Conservation (phyloP, 192 early-diverging fungal species). For the Podila epicladia region DNA sequence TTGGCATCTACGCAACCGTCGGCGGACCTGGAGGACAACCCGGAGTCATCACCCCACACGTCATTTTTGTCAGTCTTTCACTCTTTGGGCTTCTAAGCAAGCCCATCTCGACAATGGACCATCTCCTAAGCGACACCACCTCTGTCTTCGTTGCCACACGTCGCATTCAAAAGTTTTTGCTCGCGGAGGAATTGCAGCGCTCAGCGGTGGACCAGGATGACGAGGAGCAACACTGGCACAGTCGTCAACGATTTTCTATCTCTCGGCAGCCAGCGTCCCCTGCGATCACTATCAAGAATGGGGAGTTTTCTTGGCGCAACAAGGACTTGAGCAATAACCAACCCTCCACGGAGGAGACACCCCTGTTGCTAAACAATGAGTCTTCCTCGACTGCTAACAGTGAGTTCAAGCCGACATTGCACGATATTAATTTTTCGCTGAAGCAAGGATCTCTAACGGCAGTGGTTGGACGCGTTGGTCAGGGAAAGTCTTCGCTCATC, state of each 20-base stretch:
- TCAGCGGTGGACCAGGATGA: not conserved
- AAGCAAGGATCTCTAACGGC: slow-evolving; percentile 21
- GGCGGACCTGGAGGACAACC: slow-evolving; percentile 35
- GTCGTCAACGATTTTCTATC: slow-evolving; percentile 7
- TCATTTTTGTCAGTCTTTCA: slow-evolving; percentile 37
- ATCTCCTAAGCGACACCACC: slow-evolving; percentile 59
- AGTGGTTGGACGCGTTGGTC: slow-evolving; percentile 50
- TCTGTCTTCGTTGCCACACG: slow-evolving; percentile 65
- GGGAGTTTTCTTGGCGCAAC: slow-evolving; percentile 27
- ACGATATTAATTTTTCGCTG: slow-evolving; percentile 51
- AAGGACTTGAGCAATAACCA: not conserved
- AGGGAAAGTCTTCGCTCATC: slow-evolving; percentile 61
- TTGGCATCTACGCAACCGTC: slow-evolving; percentile 24
- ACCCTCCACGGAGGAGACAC: slow-evolving; percentile 14
- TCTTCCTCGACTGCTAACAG: not conserved
- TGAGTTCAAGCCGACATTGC: not conserved
- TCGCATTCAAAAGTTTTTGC: slow-evolving; percentile 59
- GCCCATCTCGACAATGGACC: slow-evolving; percentile 47
- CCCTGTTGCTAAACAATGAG: slow-evolving; percentile 3
- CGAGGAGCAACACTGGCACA: slow-evolving; percentile 40
- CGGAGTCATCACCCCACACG: slow-evolving; percentile 28
- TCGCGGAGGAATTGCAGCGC: slow-evolving; percentile 31
- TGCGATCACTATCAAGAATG: slow-evolving; percentile 7
- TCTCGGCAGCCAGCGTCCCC: not conserved
- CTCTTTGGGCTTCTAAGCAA: slow-evolving; percentile 37